phyloP scores from a whole-genome alignment of 257 asterid species.

The Scutellaria baicalensis region DNA sequence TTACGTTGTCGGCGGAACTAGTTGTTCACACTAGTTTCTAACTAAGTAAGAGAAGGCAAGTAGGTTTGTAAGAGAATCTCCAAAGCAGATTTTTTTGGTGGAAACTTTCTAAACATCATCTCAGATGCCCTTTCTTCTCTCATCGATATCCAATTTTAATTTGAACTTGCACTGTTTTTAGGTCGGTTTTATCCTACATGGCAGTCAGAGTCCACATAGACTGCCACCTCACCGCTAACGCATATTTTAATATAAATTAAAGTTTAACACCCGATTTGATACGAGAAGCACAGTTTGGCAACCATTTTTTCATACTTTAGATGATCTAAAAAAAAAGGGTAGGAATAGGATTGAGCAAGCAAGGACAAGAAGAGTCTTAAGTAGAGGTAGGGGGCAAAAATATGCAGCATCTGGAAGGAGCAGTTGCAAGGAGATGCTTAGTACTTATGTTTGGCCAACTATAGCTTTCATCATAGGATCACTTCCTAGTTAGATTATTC shows the following conservation, averaged over 20 bases:
- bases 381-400: background rate
- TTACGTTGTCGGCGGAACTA: background rate
- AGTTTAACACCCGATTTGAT: too few species aligned
- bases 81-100: slow-evolving; percentile 8
- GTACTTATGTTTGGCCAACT: slow-evolving; percentile 25
- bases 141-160: too few species aligned
- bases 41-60: background rate
- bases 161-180: too few species aligned
- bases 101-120: slow-evolving; percentile 6
- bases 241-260: too few species aligned
- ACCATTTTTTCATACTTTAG: too few species aligned
- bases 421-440: slow-evolving; percentile 20
- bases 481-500: slow-evolving; percentile 6
- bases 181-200: background rate
- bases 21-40: slow-evolving; percentile 5
- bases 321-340: too few species aligned
- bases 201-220: too few species aligned
- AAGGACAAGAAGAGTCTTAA: slow-evolving; percentile 16
- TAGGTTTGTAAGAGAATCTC: slow-evolving; percentile 20
- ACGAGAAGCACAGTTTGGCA: too few species aligned
- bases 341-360: too few species aligned
- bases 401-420: slow-evolving; percentile 14
- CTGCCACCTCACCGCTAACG: too few species aligned
- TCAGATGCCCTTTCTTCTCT: too few species aligned
- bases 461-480: slow-evolving; percentile 13